These are phyloP conservation scores for Micractinium sp. DNA, from an alignment of 139 green algal genomes.

Conservation along the genomic window DNA sequence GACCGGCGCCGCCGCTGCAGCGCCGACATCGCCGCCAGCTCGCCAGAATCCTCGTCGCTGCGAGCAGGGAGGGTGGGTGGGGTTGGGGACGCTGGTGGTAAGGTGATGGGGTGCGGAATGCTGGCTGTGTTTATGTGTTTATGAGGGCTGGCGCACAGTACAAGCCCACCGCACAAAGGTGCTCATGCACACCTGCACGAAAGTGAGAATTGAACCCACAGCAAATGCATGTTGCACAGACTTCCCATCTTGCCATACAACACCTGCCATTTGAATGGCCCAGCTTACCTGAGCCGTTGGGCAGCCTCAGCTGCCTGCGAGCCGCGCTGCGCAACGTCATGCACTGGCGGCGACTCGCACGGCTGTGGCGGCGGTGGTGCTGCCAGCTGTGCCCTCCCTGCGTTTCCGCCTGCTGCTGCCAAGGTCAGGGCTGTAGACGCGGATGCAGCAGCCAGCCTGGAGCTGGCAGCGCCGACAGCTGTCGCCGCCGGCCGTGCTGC, in stretches of 20 bases:
- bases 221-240: too few species aligned
- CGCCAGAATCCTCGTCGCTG: slow-evolving; percentile 15
- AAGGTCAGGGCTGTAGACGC: not conserved
- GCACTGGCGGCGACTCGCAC: slow-evolving; percentile 9
- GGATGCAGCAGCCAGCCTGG: not conserved
- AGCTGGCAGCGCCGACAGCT: not conserved
- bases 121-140: too few species aligned
- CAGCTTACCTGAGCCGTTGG: slow-evolving; percentile 1
- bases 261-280: not conserved
- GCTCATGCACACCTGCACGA: too few species aligned
- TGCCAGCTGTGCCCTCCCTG: not conserved
- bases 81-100: not conserved
- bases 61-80: not conserved
- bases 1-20: slow-evolving; percentile 23
- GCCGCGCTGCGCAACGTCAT: not conserved
- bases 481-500: too few species aligned
- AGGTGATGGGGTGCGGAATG: too few species aligned
- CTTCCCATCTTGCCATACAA: not conserved
- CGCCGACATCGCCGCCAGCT: slow-evolving; percentile 25
- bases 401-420: not conserved
- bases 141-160: too few species aligned
- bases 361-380: not conserved
- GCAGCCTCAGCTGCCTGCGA: not conserved
- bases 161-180: too few species aligned
- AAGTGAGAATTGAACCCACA: not conserved